These are phyloP conservation scores for Aspergillus pseudoglaucus DNA, from an alignment of 2,329 filamentous ascomycete genomes.

Conservation along the genomic window DNA sequence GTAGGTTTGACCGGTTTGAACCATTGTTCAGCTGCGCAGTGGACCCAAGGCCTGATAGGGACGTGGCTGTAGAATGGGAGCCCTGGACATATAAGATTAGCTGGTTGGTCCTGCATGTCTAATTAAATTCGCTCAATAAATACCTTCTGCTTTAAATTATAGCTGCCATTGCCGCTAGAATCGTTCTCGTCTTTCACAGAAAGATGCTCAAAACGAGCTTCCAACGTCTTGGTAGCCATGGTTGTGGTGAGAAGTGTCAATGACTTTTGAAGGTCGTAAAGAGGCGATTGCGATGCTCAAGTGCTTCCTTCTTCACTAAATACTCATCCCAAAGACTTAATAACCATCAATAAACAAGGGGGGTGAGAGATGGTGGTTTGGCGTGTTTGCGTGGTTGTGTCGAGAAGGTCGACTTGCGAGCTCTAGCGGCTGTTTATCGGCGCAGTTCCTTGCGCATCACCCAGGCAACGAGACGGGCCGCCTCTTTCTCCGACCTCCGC, in stretches of 20 bases:
- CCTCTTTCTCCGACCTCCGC: conserved; percentile 26
- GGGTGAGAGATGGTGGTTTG: not conserved
- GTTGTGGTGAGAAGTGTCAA: conserved; percentile 21
- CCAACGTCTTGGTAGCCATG: conserved; percentile 71
- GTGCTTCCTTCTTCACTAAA: not conserved
- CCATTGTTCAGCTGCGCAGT: conserved; percentile 38
- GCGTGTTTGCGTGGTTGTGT: not conserved
- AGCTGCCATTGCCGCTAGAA: conserved; percentile 46
- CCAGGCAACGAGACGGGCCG: conserved; percentile 25
- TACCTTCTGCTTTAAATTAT: conserved; percentile 74
- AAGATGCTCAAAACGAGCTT: conserved; percentile 83
- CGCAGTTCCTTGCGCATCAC: conserved; percentile 10
- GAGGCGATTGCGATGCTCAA: not conserved
- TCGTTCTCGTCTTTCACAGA: conserved; percentile 87
- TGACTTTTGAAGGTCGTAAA: not conserved
- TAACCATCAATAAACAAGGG: not conserved
- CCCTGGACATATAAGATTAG: conserved; percentile 29
- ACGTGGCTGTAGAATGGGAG: conserved; percentile 40
- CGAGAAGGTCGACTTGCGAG: conserved; percentile 2
- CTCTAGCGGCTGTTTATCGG: conserved; percentile 11
- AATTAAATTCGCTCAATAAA: conserved; percentile 4
- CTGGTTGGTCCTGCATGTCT: conserved; percentile 4
- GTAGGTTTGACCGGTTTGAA: conserved; percentile 67
- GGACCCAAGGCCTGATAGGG: conserved; percentile 41
- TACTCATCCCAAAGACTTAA: not conserved